These are phyloP conservation scores for Phylloporus sp. DNA, from an alignment of 768 basidiomycete genomes.

Conservation along the genomic window DNA sequence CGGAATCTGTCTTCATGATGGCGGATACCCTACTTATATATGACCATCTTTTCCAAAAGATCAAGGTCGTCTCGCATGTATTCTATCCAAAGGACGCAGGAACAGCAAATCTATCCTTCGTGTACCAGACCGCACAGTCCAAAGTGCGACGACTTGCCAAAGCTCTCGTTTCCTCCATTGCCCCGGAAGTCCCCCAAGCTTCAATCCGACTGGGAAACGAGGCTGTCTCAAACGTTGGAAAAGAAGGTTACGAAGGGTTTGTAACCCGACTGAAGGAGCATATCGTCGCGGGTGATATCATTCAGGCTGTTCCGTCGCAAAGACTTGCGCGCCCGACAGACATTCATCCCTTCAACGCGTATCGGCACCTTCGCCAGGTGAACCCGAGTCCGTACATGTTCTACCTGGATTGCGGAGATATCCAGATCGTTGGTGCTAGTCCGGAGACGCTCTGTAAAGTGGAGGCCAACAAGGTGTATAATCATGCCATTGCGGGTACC, in stretches of 20 bases:
- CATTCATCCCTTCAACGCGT: conserved; percentile 96
- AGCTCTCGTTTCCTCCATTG: conserved; percentile 45
- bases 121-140: conserved; percentile 83
- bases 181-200: conserved; percentile 64
- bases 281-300: conserved; percentile 95
- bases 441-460: conserved; percentile 98
- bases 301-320: conserved; percentile 97
- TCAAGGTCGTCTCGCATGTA: conserved; percentile 96
- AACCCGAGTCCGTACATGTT: conserved; percentile 99
- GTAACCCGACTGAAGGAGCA: conserved; percentile 91
- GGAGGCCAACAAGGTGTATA: conserved; percentile 84
- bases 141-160: conserved; percentile 82
- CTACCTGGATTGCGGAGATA: conserved; percentile 88
- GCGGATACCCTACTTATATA: conserved; percentile 93
- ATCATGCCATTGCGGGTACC: conserved; percentile 98
- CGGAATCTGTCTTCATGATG: conserved; percentile 96
- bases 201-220: conserved; percentile 60
- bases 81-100: conserved; percentile 72
- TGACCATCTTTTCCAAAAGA: conserved; percentile 91
- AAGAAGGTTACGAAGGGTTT: conserved; percentile 84
- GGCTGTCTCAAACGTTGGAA: conserved; percentile 86
- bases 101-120: conserved; percentile 65
- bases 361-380: conserved; percentile 86
- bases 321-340: conserved; percentile 78
- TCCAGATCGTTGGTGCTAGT: conserved; percentile 96